Conservation (phyloP, 1,284 basidiomycete species). For the Leccinum angustisporum region DNA sequence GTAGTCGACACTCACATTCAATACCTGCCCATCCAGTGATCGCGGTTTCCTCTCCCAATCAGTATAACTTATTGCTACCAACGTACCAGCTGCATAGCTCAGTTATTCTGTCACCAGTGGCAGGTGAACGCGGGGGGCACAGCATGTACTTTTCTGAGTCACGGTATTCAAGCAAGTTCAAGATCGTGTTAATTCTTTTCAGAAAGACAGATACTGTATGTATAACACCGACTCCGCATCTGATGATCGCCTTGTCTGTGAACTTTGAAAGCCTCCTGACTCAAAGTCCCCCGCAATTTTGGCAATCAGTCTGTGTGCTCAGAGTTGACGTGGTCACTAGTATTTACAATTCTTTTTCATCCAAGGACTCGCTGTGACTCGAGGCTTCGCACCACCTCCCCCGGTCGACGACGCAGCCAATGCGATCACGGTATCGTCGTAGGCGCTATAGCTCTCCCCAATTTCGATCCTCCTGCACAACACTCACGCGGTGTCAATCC, state of each 20-base stretch:
- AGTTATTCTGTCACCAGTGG: not conserved
- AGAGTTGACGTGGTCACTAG: slow-evolving; percentile 8
- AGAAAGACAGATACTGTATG: not conserved
- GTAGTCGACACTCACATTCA: slow-evolving; percentile 6
- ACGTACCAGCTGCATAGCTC: not conserved
- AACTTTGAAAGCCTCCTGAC: too few species aligned
- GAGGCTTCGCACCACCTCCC: not conserved
- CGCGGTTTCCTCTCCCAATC: not conserved
- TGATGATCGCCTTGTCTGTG: not conserved
- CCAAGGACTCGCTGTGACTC: not conserved
- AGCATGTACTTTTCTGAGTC: not conserved
- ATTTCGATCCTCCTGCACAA: not conserved
- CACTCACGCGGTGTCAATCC: too few species aligned
- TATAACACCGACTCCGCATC: not conserved
- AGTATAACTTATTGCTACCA: not conserved
- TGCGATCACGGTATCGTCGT: not conserved
- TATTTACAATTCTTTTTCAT: not conserved
- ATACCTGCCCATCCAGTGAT: not conserved
- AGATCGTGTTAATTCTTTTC: not conserved
- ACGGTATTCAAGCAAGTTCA: not conserved
- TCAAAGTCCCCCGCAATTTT: not conserved
- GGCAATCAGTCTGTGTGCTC: not conserved
- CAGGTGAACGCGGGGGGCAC: not conserved
- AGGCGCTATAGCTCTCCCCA: not conserved
- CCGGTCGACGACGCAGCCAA: not conserved